These are phyloP conservation scores for Plasmodium berghei DNA, from an alignment of 169 alveolate species.

Conservation along the genomic window DNA sequence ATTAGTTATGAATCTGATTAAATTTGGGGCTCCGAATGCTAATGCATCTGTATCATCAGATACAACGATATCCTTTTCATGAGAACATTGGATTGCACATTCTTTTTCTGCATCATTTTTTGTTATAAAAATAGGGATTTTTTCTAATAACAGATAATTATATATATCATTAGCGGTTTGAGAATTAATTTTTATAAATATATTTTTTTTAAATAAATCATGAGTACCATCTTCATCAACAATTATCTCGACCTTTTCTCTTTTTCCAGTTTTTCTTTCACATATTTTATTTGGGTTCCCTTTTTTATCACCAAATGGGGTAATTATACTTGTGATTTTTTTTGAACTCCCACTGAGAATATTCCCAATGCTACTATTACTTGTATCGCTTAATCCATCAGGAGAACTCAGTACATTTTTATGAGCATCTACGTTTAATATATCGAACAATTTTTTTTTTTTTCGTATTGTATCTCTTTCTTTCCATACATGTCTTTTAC, in stretches of 20 bases:
- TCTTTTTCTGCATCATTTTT: slow-evolving; percentile 77
- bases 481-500: slow-evolving; percentile 76
- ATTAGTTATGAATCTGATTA: slow-evolving; percentile 78
- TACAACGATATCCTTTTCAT: slow-evolving; percentile 70
- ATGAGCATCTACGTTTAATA: slow-evolving; percentile 40
- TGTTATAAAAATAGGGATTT: slow-evolving; percentile 72
- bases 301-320: slow-evolving; percentile 13
- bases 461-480: slow-evolving; percentile 61
- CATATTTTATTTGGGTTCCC: slow-evolving; percentile 17
- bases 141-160: slow-evolving; percentile 55
- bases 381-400: not conserved
- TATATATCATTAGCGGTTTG: slow-evolving; percentile 75
- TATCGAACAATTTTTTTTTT: slow-evolving; percentile 65
- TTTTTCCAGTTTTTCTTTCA: slow-evolving; percentile 36
- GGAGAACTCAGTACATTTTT: not conserved
- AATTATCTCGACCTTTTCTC: slow-evolving; percentile 50
- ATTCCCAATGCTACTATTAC: not conserved
- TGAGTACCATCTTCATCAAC: slow-evolving; percentile 73
- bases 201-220: slow-evolving; percentile 73
- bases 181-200: slow-evolving; percentile 73
- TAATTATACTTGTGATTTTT: not conserved
- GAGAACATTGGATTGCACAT: slow-evolving; percentile 76
- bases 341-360: not conserved
- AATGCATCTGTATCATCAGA: slow-evolving; percentile 98
- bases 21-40: slow-evolving; percentile 94